These are phyloP conservation scores for Pezicula radicicola DNA, from an alignment of 2,329 filamentous ascomycete genomes.

Conservation along the genomic window DNA sequence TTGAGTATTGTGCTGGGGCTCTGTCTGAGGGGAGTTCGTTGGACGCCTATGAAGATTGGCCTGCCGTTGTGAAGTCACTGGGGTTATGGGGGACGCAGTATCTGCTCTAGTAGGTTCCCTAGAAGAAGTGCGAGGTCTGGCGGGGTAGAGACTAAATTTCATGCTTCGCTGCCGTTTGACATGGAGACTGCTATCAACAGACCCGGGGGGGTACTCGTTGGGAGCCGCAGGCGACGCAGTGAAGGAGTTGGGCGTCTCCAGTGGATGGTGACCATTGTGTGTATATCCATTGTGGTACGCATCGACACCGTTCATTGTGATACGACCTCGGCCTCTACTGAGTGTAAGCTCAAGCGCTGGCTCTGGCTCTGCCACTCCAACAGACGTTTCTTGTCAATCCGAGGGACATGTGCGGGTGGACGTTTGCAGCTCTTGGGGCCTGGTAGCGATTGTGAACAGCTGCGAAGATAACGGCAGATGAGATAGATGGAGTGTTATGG, in stretches of 20 bases:
- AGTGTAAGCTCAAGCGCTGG: too few relatives aligned
- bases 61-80: conserved; percentile 8
- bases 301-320: background rate
- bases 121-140: conserved; percentile 18
- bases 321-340: too few relatives aligned
- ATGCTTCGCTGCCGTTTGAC: conserved; percentile 19
- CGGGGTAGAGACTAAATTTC: conserved; percentile 26
- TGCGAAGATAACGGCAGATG: too few relatives aligned
- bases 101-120: conserved; percentile 11
- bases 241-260: background rate
- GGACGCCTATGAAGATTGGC: conserved; percentile 7
- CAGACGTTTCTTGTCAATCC: too few relatives aligned
- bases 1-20: conserved; percentile 8
- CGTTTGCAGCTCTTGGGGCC: too few relatives aligned
- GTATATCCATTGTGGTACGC: background rate
- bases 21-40: conserved; percentile 4
- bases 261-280: too few relatives aligned
- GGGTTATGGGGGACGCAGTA: conserved; percentile 13
- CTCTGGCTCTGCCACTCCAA: too few relatives aligned
- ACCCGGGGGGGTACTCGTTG: conserved; percentile 3
- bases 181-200: conserved; percentile 1
- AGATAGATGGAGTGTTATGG: too few relatives aligned
- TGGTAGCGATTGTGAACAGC: too few relatives aligned
- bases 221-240: background rate
- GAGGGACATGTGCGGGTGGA: too few relatives aligned